Percentiles rank a stretch among this genome's conserved stretches.
Evolutionary conservation across 2,329 filamentous ascomycete genomes (phyloP).

Genomic region (Colletotrichum cordylinicola): DNA sequence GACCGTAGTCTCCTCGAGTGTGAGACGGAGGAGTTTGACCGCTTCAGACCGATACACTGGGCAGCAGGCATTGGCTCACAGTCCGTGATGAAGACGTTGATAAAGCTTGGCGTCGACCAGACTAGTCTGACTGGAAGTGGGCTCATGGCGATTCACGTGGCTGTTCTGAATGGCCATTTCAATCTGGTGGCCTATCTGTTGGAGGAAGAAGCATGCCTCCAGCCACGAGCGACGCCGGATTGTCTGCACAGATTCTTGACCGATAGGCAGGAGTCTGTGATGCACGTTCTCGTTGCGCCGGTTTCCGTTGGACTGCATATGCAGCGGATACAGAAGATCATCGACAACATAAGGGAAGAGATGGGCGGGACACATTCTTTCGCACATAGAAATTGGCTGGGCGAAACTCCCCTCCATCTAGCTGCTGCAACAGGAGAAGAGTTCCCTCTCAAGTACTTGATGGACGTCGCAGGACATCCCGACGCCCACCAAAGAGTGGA

Average conservation of each 20-base stretch:
- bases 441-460: not conserved
- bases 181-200: not conserved
- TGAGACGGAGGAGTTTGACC: not conserved
- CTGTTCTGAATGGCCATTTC: not conserved
- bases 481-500: not conserved
- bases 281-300: not conserved
- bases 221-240: not conserved
- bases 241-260: not conserved
- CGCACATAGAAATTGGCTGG: not conserved
- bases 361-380: not conserved
- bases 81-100: not conserved
- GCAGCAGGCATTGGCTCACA: not conserved
- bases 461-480: not conserved
- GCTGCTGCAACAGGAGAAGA: not conserved
- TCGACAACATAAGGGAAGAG: not conserved
- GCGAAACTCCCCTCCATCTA: not conserved
- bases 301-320: not conserved
- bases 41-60: slow-evolving; percentile 1
- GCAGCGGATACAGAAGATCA: not conserved
- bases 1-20: not conserved
- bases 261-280: not conserved
- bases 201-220: not conserved
- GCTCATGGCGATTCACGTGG: not conserved
- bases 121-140: not conserved
- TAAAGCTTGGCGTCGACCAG: not conserved